Evolutionary conservation across 352 stramenopile genomes (phyloP).

Genomic region (Globisporangium takayamanum): DNA sequence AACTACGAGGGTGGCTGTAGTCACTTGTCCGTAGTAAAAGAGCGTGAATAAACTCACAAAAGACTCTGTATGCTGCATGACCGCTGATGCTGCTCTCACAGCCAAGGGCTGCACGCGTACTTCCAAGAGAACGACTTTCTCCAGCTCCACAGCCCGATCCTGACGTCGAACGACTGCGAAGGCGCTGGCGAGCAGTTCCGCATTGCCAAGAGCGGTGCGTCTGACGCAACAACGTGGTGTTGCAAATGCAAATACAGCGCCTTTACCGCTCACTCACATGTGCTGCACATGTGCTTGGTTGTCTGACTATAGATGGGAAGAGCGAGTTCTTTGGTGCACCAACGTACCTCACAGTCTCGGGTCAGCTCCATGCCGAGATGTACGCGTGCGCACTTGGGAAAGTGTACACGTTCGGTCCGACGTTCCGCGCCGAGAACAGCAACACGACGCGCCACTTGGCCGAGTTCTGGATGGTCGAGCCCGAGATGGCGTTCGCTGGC

Average conservation of each 20-base stretch:
- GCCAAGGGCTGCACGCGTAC: conserved; percentile 61
- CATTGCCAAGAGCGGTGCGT: conserved; percentile 73
- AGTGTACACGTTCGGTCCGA: conserved; percentile 99
- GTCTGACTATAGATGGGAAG: conserved; percentile 59
- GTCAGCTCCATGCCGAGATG: conserved; percentile 95
- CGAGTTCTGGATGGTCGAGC: conserved; percentile 99
- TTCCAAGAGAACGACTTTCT: conserved; percentile 78
- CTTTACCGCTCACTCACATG: not conserved
- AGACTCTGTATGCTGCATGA: not conserved
- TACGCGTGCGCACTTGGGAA: conserved; percentile 96
- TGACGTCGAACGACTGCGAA: conserved; percentile 97
- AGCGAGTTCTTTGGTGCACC: conserved; percentile 93
- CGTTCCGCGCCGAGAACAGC: conserved; percentile 98
- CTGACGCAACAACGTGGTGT: not conserved
- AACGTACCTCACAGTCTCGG: conserved; percentile 87
- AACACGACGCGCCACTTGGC: conserved; percentile 96
- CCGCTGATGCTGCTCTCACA: conserved; percentile 13
- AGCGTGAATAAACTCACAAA: not conserved
- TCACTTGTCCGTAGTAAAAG: not conserved
- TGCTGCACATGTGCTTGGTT: not conserved
- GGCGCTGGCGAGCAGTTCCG: conserved; percentile 98
- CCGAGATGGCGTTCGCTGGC: conserved; percentile 83
- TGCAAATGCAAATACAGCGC: too few relatives aligned
- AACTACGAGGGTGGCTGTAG: too few relatives aligned
- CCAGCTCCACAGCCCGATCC: conserved; percentile 89